Evolutionary conservation across 2,329 filamentous ascomycete species (phyloP).

Genomic region (Dothistroma septosporum): DNA sequence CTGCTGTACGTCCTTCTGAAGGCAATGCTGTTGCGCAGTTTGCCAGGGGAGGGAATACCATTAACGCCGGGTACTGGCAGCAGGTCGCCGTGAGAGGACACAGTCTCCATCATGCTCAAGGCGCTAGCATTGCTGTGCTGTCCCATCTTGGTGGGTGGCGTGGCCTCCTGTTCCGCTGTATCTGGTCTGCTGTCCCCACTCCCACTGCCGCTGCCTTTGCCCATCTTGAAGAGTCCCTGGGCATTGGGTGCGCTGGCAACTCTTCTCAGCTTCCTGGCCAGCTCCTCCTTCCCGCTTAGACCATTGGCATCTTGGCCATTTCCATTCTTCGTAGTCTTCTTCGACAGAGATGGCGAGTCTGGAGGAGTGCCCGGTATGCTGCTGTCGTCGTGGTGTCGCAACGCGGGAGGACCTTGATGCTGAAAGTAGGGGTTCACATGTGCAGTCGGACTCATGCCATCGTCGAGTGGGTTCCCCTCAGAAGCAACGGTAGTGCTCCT

Average conservation of each 20-base stretch:
- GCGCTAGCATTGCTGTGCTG: constrained; percentile 40
- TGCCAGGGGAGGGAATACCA: constrained; percentile 63
- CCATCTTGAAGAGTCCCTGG: constrained; percentile 72
- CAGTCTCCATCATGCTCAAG: constrained; percentile 52
- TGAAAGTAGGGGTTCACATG: constrained; percentile 96
- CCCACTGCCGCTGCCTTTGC: constrained; percentile 26
- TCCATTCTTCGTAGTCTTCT: constrained; percentile 64
- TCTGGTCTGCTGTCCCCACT: constrained; percentile 47
- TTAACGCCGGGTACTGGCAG: constrained; percentile 43
- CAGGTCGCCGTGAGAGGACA: constrained; percentile 34
- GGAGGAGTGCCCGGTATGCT: constrained; percentile 90
- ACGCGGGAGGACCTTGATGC: constrained; percentile 87
- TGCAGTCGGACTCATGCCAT: constrained; percentile 83
- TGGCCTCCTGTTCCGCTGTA: constrained; percentile 70
- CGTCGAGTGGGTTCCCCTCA: constrained; percentile 86
- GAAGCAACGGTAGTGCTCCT: constrained; percentile 87
- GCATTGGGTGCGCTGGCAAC: constrained; percentile 97
- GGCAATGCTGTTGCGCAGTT: constrained; percentile 62
- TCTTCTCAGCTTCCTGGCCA: constrained; percentile 85
- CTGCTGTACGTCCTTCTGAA: constrained; percentile 97
- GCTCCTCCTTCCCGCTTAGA: constrained; percentile 82
- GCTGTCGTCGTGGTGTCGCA: constrained; percentile 91
- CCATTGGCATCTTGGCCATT: constrained; percentile 64
- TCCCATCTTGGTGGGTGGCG: constrained; percentile 56
- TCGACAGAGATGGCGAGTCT: constrained; percentile 69